A percentile compares a stretch with the other conserved stretches of the same genome.
These are phyloP conservation scores for Tephrocybe sp. DNA, from an alignment of 768 basidiomycete genomes.

Conservation along the genomic window DNA sequence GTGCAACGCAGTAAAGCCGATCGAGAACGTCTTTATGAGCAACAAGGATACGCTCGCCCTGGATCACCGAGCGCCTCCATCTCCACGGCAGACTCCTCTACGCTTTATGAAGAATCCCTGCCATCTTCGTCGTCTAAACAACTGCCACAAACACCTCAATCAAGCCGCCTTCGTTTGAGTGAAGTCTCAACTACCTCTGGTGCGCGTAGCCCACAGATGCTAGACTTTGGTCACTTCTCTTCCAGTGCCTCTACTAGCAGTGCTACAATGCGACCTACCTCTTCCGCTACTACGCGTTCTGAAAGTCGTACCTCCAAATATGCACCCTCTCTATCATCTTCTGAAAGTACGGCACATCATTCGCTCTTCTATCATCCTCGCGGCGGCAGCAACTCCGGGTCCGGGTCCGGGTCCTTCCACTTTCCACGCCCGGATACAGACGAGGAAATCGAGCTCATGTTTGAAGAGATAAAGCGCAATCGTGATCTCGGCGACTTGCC, in stretches of 20 bases:
- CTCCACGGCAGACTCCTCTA: constrained; percentile 59
- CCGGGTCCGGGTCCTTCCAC: constrained; percentile 50
- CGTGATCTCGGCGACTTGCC: constrained; percentile 65
- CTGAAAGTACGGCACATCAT: constrained; percentile 42
- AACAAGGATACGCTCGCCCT: constrained; percentile 37
- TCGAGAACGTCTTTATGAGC: constrained; percentile 52
- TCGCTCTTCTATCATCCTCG: constrained; percentile 55
- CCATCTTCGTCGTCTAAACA: constrained; percentile 30
- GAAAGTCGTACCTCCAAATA: constrained; percentile 67
- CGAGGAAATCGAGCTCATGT: constrained; percentile 77
- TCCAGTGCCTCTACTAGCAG: constrained; percentile 20
- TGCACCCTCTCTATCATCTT: constrained; percentile 53
- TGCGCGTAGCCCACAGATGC: constrained; percentile 45
- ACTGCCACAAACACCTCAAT: constrained; percentile 34
- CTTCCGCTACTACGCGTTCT: constrained; percentile 53
- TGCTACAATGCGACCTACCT: constrained; percentile 48
- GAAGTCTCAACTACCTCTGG: constrained; percentile 57
- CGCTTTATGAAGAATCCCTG: constrained; percentile 53
- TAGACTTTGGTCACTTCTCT: constrained; percentile 53
- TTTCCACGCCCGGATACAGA: constrained; percentile 79
- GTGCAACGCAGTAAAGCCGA: constrained; percentile 52
- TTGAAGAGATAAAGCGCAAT: constrained; percentile 72
- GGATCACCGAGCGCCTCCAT: constrained; percentile 51
- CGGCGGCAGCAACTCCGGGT: constrained; percentile 43
- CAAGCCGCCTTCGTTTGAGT: constrained; percentile 47